Evolutionary conservation across 1,284 basidiomycete genomes (phyloP).

Genomic region (Tilletia caries): DNA sequence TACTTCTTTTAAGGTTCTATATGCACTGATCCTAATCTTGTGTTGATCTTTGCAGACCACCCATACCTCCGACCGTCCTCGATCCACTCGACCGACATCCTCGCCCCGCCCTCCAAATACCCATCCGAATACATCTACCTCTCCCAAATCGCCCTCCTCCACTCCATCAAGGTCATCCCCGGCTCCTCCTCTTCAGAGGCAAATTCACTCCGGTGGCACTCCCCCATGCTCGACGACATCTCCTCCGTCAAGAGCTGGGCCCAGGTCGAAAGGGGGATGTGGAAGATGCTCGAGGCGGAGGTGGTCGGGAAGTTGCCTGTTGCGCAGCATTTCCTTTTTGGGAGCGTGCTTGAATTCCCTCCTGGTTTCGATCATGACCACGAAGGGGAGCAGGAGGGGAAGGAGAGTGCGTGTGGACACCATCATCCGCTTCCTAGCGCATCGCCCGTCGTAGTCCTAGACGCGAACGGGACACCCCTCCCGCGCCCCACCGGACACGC

Average conservation of each 20-base stretch:
- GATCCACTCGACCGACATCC: conserved; percentile 84
- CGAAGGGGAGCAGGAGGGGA: conserved; percentile 46
- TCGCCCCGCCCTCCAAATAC: conserved; percentile 71
- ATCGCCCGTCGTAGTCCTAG: background rate
- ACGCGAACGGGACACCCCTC: background rate
- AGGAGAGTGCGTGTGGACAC: conserved; percentile 63
- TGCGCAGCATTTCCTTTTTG: conserved; percentile 93
- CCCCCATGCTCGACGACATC: conserved; percentile 97
- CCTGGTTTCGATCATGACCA: conserved; percentile 55
- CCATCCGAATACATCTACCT: conserved; percentile 93
- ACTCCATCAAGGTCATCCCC: conserved; percentile 63
- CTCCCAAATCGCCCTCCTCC: conserved; percentile 93
- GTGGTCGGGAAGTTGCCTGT: conserved; percentile 93
- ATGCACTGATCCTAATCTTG: background rate
- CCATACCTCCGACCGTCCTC: conserved; percentile 85
- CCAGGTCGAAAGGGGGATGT: conserved; percentile 95
- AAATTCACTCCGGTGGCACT: conserved; percentile 86
- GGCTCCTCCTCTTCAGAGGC: background rate
- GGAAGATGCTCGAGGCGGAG: conserved; percentile 96
- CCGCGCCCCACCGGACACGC: background rate
- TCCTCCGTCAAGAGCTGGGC: conserved; percentile 95
- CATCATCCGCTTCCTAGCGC: conserved; percentile 51
- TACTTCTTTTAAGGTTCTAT: background rate
- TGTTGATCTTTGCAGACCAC: conserved; percentile 62
- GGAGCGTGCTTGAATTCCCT: conserved; percentile 73